Evolutionary conservation across 225 moss, liverwort and hornwort species (phyloP).

Genomic region (Climacium dendroides): DNA sequence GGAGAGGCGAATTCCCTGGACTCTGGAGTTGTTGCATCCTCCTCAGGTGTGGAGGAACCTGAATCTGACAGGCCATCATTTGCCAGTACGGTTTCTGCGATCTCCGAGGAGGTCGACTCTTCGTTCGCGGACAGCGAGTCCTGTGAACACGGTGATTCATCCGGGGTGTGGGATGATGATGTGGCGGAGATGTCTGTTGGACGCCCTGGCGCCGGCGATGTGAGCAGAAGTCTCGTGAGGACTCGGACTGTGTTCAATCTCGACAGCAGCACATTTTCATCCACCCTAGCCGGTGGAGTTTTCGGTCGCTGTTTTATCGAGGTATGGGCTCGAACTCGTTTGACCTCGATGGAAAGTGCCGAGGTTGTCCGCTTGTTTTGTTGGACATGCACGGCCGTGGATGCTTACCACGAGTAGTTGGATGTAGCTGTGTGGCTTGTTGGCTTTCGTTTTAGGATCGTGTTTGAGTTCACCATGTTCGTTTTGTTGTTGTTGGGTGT

Average conservation of each 20-base stretch:
- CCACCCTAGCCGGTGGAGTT: slow-evolving; percentile 8
- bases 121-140: neutral
- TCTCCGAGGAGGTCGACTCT: neutral
- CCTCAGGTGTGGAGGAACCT: neutral
- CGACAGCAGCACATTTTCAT: slow-evolving; percentile 1
- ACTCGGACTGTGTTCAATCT: slow-evolving; percentile 8
- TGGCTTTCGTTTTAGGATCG: neutral
- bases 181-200: neutral
- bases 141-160: neutral
- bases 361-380: too few relatives aligned
- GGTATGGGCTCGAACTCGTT: slow-evolving; percentile 3
- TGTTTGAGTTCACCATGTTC: fast-evolving
- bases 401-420: too few relatives aligned
- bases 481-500: neutral
- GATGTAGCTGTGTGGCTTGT: too few relatives aligned
- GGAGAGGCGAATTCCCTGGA: neutral
- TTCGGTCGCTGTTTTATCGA: slow-evolving; percentile 82
- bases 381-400: neutral
- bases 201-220: neutral
- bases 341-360: neutral
- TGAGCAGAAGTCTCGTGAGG: neutral
- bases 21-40: neutral
- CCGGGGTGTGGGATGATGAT: neutral
- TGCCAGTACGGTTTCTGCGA: neutral
- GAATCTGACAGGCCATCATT: neutral